These are phyloP conservation scores for Suillus paluster DNA, from an alignment of 768 basidiomycete species.

Conservation along the genomic window DNA sequence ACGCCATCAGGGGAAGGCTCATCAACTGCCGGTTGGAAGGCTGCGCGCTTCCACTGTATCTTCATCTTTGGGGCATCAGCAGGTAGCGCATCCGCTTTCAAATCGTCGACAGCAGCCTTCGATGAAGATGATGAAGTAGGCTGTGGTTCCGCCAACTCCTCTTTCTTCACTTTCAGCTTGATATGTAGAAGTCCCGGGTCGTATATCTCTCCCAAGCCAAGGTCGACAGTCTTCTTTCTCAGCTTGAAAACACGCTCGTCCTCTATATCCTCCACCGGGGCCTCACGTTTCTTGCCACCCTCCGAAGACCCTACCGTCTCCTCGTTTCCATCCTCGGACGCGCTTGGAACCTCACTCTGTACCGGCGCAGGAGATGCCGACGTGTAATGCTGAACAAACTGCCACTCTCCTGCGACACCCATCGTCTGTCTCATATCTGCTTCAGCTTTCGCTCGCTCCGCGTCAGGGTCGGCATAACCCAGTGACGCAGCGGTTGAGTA, in stretches of 20 bases:
- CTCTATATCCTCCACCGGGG: constrained; percentile 51
- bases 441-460: constrained; percentile 63
- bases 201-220: constrained; percentile 78
- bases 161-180: constrained; percentile 62
- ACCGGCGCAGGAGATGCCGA: constrained; percentile 26
- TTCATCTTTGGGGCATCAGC: constrained; percentile 35
- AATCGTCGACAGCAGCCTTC: constrained; percentile 13
- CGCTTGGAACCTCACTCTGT: neutral
- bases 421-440: constrained; percentile 61
- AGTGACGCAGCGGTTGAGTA: constrained; percentile 89
- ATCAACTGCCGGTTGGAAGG: constrained; percentile 7
- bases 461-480: constrained; percentile 80
- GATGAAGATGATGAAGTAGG: constrained; percentile 12
- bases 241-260: constrained; percentile 65
- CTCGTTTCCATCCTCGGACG: constrained; percentile 1
- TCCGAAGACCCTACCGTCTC: constrained; percentile 22
- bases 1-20: neutral
- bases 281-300: constrained; percentile 45
- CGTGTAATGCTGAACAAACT: constrained; percentile 53
- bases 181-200: constrained; percentile 76
- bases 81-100: constrained; percentile 13
- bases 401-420: constrained; percentile 81
- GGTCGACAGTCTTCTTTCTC: constrained; percentile 59
- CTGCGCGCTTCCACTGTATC: constrained; percentile 38
- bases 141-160: constrained; percentile 26